These are phyloP conservation scores for Neurospora cerealis DNA, from an alignment of 495 filamentous ascomycete species.

Conservation along the genomic window DNA sequence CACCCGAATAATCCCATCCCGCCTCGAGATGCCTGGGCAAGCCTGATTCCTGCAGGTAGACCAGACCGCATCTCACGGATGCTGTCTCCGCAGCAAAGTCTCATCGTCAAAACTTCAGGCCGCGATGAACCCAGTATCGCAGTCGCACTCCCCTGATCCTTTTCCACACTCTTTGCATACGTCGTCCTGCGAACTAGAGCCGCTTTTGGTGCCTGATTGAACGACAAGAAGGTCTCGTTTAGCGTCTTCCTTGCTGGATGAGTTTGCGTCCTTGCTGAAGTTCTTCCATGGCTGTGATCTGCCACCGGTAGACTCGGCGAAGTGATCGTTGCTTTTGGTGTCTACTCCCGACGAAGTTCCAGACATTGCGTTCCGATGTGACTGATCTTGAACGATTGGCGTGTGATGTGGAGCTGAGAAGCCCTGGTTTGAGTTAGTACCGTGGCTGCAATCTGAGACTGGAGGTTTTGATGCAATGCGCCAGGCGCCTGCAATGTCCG, in stretches of 20 bases:
- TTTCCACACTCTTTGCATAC: not conserved
- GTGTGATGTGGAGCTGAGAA: not conserved
- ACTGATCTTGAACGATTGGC: not conserved
- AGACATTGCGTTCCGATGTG: not conserved
- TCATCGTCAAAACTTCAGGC: not conserved
- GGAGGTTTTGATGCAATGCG: not conserved
- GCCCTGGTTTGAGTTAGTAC: not conserved
- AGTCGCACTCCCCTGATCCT: not conserved
- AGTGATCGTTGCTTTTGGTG: not conserved
- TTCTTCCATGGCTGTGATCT: not conserved
- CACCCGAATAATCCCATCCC: not conserved
- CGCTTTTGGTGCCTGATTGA: not conserved
- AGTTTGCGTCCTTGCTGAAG: not conserved
- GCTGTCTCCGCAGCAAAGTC: not conserved
- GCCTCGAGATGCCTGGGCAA: not conserved
- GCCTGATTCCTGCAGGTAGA: not conserved
- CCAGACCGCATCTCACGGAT: not conserved
- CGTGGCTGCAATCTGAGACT: not conserved
- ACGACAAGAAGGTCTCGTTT: not conserved
- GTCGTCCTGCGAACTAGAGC: not conserved
- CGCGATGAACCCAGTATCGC: not conserved
- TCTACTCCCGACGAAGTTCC: not conserved
- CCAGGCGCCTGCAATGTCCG: not conserved
- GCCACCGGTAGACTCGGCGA: not conserved
- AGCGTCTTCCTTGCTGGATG: not conserved